Conservation (phyloP, 768 basidiomycete genomes). For the Auriculariales sp. region DNA sequence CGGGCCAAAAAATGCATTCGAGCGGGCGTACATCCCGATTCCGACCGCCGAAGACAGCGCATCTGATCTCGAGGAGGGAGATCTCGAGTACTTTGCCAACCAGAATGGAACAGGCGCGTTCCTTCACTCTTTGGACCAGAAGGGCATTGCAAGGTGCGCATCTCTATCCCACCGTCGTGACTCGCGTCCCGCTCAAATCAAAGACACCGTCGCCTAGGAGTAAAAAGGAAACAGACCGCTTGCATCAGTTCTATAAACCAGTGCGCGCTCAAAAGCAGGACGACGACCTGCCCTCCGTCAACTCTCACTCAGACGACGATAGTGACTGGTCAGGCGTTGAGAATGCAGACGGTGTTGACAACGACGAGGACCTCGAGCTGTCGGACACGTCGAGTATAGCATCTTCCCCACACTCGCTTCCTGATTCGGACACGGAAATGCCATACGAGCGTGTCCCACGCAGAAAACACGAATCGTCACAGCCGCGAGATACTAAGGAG, state of each 20-base stretch:
- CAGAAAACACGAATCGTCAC: constrained; percentile 30
- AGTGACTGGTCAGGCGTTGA: constrained; percentile 10
- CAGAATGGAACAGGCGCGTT: constrained; percentile 54
- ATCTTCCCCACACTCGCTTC: too few species aligned
- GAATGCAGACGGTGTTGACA: constrained; percentile 11
- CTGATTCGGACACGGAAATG: too few species aligned
- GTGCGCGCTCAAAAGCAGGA: constrained; percentile 23
- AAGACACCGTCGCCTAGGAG: constrained; percentile 46
- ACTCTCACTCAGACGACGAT: constrained; percentile 24
- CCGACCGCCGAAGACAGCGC: constrained; percentile 39
- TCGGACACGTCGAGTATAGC: too few species aligned
- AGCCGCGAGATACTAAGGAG: constrained; percentile 31
- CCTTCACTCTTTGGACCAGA: constrained; percentile 54
- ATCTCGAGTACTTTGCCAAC: constrained; percentile 47
- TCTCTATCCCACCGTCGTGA: not conserved
- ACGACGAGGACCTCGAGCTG: constrained; percentile 57
- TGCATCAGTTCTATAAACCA: constrained; percentile 55
- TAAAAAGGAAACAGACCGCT: constrained; percentile 63
- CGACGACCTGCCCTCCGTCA: constrained; percentile 54
- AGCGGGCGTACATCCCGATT: constrained; percentile 47
- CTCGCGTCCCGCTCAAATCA: constrained; percentile 3
- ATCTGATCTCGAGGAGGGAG: constrained; percentile 50
- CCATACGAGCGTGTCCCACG: constrained; percentile 58
- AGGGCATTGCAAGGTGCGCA: constrained; percentile 68
- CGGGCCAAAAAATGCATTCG: constrained; percentile 27